Percentiles rank a stretch among this genome's conserved stretches.
phyloP scores from a whole-genome alignment of 805 yeast species.

The Cyberlindnera meyerae region DNA sequence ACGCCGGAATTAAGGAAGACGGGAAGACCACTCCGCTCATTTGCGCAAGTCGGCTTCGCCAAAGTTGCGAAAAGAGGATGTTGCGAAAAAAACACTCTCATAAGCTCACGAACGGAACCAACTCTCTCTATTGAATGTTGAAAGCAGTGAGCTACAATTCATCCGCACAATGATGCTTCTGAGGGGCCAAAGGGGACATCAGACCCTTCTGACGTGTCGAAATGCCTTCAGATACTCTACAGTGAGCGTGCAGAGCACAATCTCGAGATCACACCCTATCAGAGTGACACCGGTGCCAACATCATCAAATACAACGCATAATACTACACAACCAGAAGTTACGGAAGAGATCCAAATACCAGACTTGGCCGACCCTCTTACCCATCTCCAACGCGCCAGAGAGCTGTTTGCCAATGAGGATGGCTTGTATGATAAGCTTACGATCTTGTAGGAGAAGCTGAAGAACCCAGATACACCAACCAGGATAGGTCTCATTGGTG shows the following conservation, averaged over 20 bases:
- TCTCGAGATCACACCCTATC: constrained; percentile 1
- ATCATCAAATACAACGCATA: not conserved
- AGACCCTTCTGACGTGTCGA: not conserved
- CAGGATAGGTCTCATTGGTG: constrained; percentile 28
- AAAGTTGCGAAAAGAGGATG: too few species aligned
- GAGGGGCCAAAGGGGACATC: too few species aligned
- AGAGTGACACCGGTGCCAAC: not conserved
- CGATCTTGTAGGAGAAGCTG: constrained; percentile 14
- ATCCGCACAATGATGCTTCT: too few species aligned
- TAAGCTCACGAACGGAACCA: too few species aligned
- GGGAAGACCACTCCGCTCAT: too few species aligned
- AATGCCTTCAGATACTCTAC: constrained; percentile 4
- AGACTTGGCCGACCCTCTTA: constrained; percentile 11
- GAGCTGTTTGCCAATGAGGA: constrained; percentile 21
- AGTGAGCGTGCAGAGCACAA: constrained; percentile 4
- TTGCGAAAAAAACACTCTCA: too few species aligned
- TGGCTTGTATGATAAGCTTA: constrained; percentile 25
- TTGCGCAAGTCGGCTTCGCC: too few species aligned
- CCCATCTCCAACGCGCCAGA: constrained; percentile 13
- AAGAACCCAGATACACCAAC: constrained; percentile 16
- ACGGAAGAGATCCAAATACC: not conserved
- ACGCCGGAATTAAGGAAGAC: too few species aligned
- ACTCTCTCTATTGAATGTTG: too few species aligned
- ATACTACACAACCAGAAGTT: not conserved
- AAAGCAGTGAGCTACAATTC: too few species aligned